These are phyloP conservation scores for Solanum pinnatisectum DNA, from an alignment of 257 asterid species.

Conservation along the genomic window DNA sequence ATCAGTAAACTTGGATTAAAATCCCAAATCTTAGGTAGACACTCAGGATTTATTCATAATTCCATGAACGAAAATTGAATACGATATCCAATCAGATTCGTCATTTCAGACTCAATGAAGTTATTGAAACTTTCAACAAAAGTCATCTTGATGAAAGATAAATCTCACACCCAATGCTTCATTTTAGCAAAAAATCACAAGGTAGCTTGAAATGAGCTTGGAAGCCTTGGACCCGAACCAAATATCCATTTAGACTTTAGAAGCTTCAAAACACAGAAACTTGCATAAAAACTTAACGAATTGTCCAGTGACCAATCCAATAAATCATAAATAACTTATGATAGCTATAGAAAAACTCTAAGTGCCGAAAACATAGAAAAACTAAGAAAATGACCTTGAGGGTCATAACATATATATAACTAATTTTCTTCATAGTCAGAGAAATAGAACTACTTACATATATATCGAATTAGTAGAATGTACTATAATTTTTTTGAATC, in stretches of 20 bases:
- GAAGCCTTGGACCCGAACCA: background rate
- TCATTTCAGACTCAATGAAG: background rate
- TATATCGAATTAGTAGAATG: background rate
- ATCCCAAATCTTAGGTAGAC: background rate
- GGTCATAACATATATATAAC: no score
- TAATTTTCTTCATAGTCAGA: no score
- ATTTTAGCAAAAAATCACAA: background rate
- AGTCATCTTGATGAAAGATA: background rate
- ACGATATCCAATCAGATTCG: no score
- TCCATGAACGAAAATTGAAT: no score
- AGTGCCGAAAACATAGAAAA: no score
- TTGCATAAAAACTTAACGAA: no score
- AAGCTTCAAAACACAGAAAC: background rate
- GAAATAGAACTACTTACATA: no score
- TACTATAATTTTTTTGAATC: background rate
- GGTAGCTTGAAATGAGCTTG: background rate
- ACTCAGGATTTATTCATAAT: background rate
- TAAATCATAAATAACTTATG: background rate
- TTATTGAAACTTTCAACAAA: no score
- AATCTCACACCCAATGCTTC: background rate
- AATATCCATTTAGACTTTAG: background rate
- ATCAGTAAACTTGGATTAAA: background rate
- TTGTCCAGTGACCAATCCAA: background rate
- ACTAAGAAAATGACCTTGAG: no score
- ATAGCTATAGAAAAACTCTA: no score